Evolutionary conservation across 2,329 filamentous ascomycete species (phyloP), one percentile per base, ranked within the genome.

Genomic region (Alternaria postmessia): DNA sequence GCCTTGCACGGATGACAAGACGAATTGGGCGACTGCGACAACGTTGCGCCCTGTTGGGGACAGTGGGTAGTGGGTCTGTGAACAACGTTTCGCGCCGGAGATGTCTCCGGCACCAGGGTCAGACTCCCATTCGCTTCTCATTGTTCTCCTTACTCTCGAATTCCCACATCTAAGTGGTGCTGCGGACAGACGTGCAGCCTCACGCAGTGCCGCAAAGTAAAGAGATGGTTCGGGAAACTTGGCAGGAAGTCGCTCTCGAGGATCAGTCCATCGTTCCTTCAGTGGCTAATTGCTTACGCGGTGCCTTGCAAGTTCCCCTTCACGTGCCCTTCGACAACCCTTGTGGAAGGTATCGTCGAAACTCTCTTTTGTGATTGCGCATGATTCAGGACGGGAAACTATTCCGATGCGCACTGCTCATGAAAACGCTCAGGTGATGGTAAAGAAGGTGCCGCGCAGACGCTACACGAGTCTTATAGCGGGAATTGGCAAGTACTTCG

Each of bases 1-100:
- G 46, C 38, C 48, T 55, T 59, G 57, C 51, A 54, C 39, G 46
- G 41, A 55, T 56, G 41, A 41, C 47, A 34, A 59, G 43, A 48
- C 57, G 16, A 43, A 44, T 41, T 30, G 30, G 48, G 58, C 54
- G 47, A 53, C 39, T 46, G 44, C 41, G 48, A 41, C 36, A 43
- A 48, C 42, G 41, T 61, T 20, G 11, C 36, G 42, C 41, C 47
- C 22, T 32, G 44, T 36, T 28, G 24, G 26, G 32, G 30, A 28
- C 18, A 30, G 38, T 47, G 44, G 51, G 18, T 49, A 18, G 51
- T 59, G 57, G 57, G 52, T 46, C 44, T 28, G 22, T 43, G n/a
- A 38, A 24, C 20, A 39, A 46, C 30, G 38, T 56, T 41, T 59
- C 38, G 44, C 20, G n/a, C 38, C 32, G 32, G 36, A 39, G 26